Conservation (phyloP, 1,139 yeast species). For the Keqinozyma sinolaborantium region DNA sequence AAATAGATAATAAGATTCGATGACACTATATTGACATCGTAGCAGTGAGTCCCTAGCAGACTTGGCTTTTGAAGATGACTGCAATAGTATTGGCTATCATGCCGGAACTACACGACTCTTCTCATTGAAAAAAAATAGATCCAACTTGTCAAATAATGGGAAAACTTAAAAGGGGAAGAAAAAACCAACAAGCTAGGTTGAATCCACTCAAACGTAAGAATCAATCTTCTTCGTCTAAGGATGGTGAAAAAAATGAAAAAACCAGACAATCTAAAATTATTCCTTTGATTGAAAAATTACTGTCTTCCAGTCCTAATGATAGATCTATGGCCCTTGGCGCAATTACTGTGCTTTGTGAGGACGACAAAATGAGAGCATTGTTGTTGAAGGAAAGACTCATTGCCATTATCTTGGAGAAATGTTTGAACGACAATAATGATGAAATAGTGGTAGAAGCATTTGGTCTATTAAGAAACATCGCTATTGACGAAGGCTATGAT, state of each 20-base stretch:
- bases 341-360: conserved; percentile 69
- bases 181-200: conserved; percentile 50
- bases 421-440: conserved; percentile 63
- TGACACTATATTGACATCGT: not conserved
- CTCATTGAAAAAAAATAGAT: not conserved
- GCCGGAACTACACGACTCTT: not conserved
- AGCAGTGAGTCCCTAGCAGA: not conserved
- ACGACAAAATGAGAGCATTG: conserved; percentile 55
- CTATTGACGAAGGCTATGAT: conserved; percentile 88
- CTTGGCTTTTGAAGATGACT: too few relatives aligned
- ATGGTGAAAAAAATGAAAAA: conserved; percentile 40
- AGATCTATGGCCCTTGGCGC: conserved; percentile 76
- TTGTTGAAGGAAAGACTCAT: conserved; percentile 71
- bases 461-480: conserved; percentile 76
- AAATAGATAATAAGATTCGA: not conserved
- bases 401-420: conserved; percentile 57
- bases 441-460: conserved; percentile 78
- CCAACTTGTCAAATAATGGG: conserved; percentile 45
- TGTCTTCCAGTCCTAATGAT: conserved; percentile 65
- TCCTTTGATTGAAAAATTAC: conserved; percentile 65
- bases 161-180: conserved; percentile 69
- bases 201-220: conserved; percentile 41
- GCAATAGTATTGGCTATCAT: too few relatives aligned
- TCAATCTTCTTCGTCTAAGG: conserved; percentile 13
- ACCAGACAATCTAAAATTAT: conserved; percentile 55